Base-by-base conservation (phyloP, 2,329 filamentous ascomycete genomes). In the Botryotinia globosa region DNA sequence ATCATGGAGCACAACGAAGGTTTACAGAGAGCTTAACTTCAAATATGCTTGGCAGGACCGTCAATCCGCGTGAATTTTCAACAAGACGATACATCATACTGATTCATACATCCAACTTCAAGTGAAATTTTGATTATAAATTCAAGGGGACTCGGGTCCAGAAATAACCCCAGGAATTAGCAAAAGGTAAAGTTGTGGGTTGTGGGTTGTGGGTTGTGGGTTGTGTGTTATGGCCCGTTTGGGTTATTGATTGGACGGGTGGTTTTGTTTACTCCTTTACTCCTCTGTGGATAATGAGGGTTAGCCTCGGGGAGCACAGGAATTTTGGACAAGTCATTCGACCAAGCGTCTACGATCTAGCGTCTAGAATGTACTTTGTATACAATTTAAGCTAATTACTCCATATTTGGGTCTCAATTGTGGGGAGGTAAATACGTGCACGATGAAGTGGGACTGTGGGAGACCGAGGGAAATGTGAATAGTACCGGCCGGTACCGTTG, bases 101-200 rank as follows among this genome's bases (percentile, higher is more conserved):
- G n/a, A n/a, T n/a, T n/a, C n/a, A n/a, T n/a, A n/a, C n/a, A n/a
- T n/a, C n/a, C n/a, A n/a, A n/a, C n/a, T n/a, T n/a, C 32, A 39
- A 37, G 48, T 37, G 10, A 65, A 16, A 4, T 29, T 12, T 54
- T 8, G 34, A 45, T 45, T 22, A 3, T 32, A 34, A 12, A 51
- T 51, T 48, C 48, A 56, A 54, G 64, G 48, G 59, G 59, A n/a
- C 59, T 62, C 25, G 37, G 58, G 22, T 58, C 59, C 44, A 71
- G 69, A 8, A 42, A 66, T 44, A 65, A 66, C 45, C 69, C 69
- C 37, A 71, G 59, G n/a, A 71, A 71, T 16, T 20, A 34, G 18
- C n/a, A 66, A 66, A 51, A 66, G 22, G 9, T 25, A 51, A 37
- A 51, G 32, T 66, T 66, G 45, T 66, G 63, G 63, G 18, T 25